Evolutionary conservation across 345 rosid genomes (phyloP).

Genomic region (Trapa incisa): DNA sequence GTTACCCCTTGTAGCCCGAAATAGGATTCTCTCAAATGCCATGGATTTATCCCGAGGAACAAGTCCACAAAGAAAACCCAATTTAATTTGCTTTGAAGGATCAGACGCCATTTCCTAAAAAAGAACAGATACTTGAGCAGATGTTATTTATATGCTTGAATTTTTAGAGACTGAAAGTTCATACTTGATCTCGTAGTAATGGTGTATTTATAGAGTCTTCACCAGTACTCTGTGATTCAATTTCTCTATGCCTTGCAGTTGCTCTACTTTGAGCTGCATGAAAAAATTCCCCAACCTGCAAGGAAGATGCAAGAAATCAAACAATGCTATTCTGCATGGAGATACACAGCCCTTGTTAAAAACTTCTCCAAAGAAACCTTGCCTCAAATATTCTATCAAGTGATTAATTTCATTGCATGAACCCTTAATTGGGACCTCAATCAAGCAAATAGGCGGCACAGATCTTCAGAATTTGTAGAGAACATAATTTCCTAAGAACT

Average conservation of each 20-base stretch:
- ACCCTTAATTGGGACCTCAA: background rate
- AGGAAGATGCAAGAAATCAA: conserved; percentile 5
- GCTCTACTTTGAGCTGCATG: conserved; percentile 64
- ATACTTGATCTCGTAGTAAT: conserved; percentile 56
- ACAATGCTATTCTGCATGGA: background rate
- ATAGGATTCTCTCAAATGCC: conserved; percentile 91
- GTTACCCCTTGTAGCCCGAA: conserved; percentile 97
- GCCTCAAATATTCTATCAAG: background rate
- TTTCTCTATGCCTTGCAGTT: conserved; percentile 61
- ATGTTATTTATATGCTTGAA: background rate
- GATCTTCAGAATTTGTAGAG: background rate
- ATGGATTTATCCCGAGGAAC: conserved; percentile 82
- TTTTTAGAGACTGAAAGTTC: conserved; percentile 8
- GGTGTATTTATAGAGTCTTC: conserved; percentile 69
- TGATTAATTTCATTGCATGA: background rate
- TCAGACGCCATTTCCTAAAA: conserved; percentile 51
- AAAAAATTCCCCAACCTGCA: conserved; percentile 75
- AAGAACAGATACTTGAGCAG: background rate
- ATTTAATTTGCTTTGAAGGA: conserved; percentile 74
- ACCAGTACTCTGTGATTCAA: conserved; percentile 35
- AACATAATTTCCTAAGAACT: background rate
- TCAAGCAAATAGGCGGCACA: background rate
- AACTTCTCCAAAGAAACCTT: background rate
- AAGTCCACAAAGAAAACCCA: conserved; percentile 80
- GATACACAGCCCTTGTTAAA: background rate